Evolutionary conservation across 2,329 filamentous ascomycete species (phyloP), one percentile per base, ranked within the genome.

Genomic region (Lasiodiplodia hormozganensis): DNA sequence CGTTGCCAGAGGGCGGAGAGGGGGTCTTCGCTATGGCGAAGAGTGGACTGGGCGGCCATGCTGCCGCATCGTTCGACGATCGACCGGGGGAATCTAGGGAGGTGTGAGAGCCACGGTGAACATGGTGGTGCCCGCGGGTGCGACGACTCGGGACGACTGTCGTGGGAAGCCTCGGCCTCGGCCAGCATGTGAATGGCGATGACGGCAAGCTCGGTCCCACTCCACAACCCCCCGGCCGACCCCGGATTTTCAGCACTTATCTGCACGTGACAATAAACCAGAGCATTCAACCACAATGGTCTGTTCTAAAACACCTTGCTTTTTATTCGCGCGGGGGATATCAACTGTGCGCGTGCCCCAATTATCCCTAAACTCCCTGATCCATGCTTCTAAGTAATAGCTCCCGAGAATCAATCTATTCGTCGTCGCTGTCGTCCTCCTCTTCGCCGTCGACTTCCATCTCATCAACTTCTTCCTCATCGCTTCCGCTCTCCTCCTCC

Each of bases 1-100:
- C 81, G 81, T 53, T 80, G 76, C 71, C 85, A 85, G 58, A 83
- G 78, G 18, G 78, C 76, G 51, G 77, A 71, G n/a, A 86, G 75
- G 31, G 83, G 82, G 71, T 84, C 82, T 74, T 82, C 77, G 68
- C 75, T 74, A 70, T 79, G 73, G 73, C 82, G 82, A 54, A 97
- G 85, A 5, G 92, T 97, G 68, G 95, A 97, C 83, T 97, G 94
- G 71, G 86, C 91, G 71, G 93, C 92, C 95, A 97, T 97, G 70
- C 67, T 76, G 70, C 65, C 65, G 65, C 65, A 60, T 67, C 65
- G 40, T 67, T 67, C 43, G 60, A n/a, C 23, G 54, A 47, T 52
- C 36, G 54, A 40, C 25, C 40, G 43, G 40, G 52, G 25, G n/a
- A 21, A 25, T 54, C 51, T 65, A 43, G 62, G 54, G 62, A 18